A percentile compares a stretch with the other conserved stretches of the same genome.
Conservation (phyloP, 371 early-diverging fungal species). For the Rhizomucor pusillus region DNA sequence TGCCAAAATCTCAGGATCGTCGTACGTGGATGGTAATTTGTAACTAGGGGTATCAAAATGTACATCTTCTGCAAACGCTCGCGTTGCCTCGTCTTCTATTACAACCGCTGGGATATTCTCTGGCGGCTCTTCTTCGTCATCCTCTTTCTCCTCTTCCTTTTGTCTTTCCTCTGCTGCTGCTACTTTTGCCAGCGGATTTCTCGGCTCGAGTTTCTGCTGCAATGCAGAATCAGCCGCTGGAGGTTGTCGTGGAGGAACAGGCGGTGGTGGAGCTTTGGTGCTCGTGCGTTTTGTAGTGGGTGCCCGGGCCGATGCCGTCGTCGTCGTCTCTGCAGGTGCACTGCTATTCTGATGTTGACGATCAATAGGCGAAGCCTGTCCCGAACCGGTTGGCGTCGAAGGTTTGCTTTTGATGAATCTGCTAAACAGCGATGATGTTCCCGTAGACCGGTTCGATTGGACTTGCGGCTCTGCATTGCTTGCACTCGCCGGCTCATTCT, state of each 20-base stretch:
- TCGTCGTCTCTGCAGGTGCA: constrained; percentile 6
- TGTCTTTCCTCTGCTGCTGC: constrained; percentile 3
- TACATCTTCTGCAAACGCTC: constrained; percentile 39
- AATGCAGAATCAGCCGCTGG: no score
- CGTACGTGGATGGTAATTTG: constrained; percentile 2
- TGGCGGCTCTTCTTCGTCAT: constrained; percentile 20
- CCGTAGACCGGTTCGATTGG: neutral
- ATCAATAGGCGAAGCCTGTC: neutral
- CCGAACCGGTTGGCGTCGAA: constrained; percentile 3
- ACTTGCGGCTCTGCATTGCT: neutral
- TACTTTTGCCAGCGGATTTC: constrained; percentile 5
- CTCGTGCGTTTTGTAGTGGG: no score
- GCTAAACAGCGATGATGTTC: constrained; percentile 10
- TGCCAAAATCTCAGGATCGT: constrained; percentile 17
- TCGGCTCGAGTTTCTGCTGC: no score
- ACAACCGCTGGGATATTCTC: constrained; percentile 8
- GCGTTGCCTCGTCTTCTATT: constrained; percentile 44
- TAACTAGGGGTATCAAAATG: constrained; percentile 13
- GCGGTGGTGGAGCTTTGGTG: constrained; percentile 1
- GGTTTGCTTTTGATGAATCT: constrained; percentile 15
- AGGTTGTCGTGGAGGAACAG: constrained; percentile 1
- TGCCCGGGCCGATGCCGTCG: neutral
- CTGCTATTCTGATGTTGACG: neutral
- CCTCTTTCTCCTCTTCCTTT: constrained; percentile 8
- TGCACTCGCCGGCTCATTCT: neutral